phyloP scores from a whole-genome alignment of 441 rosid species.

The Oxalis stricta region DNA sequence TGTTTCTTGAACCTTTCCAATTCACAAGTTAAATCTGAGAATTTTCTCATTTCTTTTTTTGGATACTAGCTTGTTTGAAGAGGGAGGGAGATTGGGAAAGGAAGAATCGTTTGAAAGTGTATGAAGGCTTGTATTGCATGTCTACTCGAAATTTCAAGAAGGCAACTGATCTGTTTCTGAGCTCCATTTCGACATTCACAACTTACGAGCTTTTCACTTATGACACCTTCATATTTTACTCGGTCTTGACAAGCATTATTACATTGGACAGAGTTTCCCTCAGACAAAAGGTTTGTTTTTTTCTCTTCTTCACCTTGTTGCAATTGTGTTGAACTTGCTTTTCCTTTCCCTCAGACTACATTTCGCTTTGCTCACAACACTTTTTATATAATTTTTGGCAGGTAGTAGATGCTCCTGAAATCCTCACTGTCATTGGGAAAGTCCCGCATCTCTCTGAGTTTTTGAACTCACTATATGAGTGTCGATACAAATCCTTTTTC shows the following conservation, averaged over 20 bases:
- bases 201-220: conserved; percentile 93
- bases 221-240: conserved; percentile 88
- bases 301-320: too few species aligned
- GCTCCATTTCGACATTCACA: conserved; percentile 98
- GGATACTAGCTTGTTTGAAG: conserved; percentile 79
- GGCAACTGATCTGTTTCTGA: conserved; percentile 82
- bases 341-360: too few species aligned
- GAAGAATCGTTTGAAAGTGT: conserved; percentile 94
- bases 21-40: not conserved
- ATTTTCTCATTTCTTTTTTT: conserved; percentile 1
- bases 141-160: conserved; percentile 77
- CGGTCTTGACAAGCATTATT: conserved; percentile 91
- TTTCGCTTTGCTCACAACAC: not conserved
- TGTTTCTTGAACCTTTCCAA: not conserved
- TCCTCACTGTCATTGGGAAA: conserved; percentile 95
- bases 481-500: conserved; percentile 87
- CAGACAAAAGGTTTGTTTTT: conserved; percentile 68
- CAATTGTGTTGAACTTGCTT: too few species aligned
- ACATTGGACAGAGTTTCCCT: conserved; percentile 90
- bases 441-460: conserved; percentile 80
- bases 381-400: conserved; percentile 21
- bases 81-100: conserved; percentile 99
- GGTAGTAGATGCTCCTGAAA: conserved; percentile 99
- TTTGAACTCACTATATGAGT: conserved; percentile 77
- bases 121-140: conserved; percentile 94